A percentile compares a stretch with the other conserved stretches of the same genome.
Evolutionary conservation across 371 early-diverging fungal genomes (phyloP).

Genomic region (Mucor velutinosus): DNA sequence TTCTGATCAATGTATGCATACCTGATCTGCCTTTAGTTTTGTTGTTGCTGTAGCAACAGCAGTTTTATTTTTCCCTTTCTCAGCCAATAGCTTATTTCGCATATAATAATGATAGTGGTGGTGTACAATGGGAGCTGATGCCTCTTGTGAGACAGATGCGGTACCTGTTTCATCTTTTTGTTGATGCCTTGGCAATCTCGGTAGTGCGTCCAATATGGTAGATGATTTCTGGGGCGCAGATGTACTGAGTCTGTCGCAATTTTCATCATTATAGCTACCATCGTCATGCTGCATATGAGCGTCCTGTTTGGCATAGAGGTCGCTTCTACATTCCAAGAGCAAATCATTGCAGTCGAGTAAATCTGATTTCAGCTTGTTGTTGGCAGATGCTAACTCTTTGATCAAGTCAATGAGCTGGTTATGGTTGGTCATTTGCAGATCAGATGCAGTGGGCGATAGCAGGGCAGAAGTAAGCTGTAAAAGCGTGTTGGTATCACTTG

Average conservation of each 20-base stretch:
- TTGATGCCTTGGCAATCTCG: neutral
- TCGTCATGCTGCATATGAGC: conserved; percentile 7
- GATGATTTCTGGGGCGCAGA: conserved; percentile 21
- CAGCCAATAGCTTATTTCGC: conserved; percentile 15
- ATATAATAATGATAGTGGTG: conserved; percentile 48
- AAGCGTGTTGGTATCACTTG: neutral
- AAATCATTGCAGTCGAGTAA: conserved; percentile 40
- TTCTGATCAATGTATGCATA: neutral
- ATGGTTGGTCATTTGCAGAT: conserved; percentile 20
- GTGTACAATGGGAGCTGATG: conserved; percentile 34
- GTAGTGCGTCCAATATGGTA: neutral
- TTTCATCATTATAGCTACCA: conserved; percentile 10
- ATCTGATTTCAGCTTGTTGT: conserved; percentile 45
- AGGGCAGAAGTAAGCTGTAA: conserved; percentile 31
- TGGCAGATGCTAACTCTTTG: conserved; percentile 48
- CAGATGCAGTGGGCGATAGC: conserved; percentile 22
- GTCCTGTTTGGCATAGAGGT: conserved; percentile 8
- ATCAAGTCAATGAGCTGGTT: conserved; percentile 36
- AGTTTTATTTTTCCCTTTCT: conserved; percentile 14
- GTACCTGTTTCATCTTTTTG: conserved; percentile 8
- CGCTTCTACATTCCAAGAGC: conserved; percentile 31
- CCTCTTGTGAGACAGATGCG: neutral
- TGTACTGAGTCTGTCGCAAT: conserved; percentile 8
- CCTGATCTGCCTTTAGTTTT: neutral
- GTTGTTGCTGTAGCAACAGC: neutral